Percentiles rank a stretch among this genome's conserved stretches.
These are phyloP conservation scores for Fraxinus quadrangulata DNA, from an alignment of 257 asterid genomes.

Conservation along the genomic window DNA sequence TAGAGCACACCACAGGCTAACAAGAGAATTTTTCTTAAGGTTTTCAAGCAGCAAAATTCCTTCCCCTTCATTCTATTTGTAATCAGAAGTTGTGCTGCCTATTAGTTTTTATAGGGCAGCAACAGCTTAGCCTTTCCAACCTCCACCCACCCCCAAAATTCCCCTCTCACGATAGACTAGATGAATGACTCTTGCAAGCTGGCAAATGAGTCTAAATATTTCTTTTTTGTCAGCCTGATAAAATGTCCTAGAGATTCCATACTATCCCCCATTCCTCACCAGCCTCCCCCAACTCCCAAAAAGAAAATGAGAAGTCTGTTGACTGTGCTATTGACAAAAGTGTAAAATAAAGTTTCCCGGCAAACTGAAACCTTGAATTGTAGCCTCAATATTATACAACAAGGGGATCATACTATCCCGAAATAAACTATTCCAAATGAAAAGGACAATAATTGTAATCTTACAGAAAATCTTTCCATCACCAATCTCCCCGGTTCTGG, in stretches of 20 bases:
- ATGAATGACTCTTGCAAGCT: background rate
- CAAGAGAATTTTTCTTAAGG: background rate
- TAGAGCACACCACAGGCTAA: background rate
- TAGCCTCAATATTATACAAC: slow-evolving; percentile 7
- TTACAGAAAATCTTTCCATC: slow-evolving; percentile 95
- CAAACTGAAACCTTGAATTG: slow-evolving; percentile 2
- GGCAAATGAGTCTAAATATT: background rate
- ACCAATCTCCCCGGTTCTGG: slow-evolving; percentile 96
- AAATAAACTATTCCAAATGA: slow-evolving; percentile 9
- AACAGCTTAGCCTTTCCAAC: background rate
- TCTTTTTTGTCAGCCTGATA: background rate
- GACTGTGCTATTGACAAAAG: background rate
- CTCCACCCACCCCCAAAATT: background rate
- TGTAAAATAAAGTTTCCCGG: background rate
- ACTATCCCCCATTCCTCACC: background rate
- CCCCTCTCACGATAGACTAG: background rate
- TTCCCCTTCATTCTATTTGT: background rate
- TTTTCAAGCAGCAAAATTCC: background rate
- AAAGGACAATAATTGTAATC: slow-evolving; percentile 21
- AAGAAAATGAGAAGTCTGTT: background rate
- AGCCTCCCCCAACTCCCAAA: no score
- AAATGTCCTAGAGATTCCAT: background rate
- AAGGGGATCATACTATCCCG: background rate
- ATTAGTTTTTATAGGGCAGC: background rate
- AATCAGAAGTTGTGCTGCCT: background rate